Conservation (phyloP, 2,329 filamentous ascomycete species). For the Huntiella abstrusa region DNA sequence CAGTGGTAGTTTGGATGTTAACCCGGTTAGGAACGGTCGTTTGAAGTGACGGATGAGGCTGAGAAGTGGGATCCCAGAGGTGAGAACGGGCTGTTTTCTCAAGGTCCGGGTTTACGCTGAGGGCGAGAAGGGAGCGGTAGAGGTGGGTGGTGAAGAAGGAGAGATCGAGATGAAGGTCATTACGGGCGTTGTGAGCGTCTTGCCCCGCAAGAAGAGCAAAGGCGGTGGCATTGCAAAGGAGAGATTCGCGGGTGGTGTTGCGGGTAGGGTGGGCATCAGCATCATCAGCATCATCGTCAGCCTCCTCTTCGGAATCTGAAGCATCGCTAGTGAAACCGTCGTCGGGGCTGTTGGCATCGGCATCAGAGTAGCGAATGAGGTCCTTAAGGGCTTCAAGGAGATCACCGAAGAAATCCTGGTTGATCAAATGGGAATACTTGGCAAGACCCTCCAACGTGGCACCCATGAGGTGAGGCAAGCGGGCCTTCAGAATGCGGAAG, state of each 20-base stretch:
- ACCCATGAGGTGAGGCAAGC: slow-evolving; percentile 76
- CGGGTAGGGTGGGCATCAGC: slow-evolving; percentile 34
- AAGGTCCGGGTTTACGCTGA: slow-evolving; percentile 68
- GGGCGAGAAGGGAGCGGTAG: slow-evolving; percentile 63
- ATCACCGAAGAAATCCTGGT: slow-evolving; percentile 97
- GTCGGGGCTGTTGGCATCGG: slow-evolving; percentile 20
- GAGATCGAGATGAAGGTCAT: slow-evolving; percentile 70
- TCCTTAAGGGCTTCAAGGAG: slow-evolving; percentile 88
- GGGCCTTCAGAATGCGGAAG: slow-evolving; percentile 79
- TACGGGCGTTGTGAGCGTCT: slow-evolving; percentile 69
- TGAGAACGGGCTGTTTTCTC: slow-evolving; percentile 60
- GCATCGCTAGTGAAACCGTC: slow-evolving; percentile 21
- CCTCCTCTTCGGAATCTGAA: slow-evolving; percentile 24
- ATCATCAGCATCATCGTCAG: slow-evolving; percentile 23
- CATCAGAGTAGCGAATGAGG: slow-evolving; percentile 59
- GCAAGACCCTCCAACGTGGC: slow-evolving; percentile 86
- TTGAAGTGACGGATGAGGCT: slow-evolving; percentile 21
- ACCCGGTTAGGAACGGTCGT: slow-evolving; percentile 38
- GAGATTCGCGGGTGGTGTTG: slow-evolving; percentile 66
- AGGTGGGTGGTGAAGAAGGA: slow-evolving; percentile 91
- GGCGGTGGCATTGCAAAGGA: slow-evolving; percentile 89
- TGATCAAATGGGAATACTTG: slow-evolving; percentile 90
- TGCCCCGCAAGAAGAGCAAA: slow-evolving; percentile 93
- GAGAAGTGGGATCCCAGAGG: slow-evolving; percentile 42
- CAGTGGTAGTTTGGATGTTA: slow-evolving; percentile 88